Evolutionary conservation across 306 rosid genomes (phyloP), one percentile per base, ranked within the genome.

Genomic region (Elaeagnus macrophylla): DNA sequence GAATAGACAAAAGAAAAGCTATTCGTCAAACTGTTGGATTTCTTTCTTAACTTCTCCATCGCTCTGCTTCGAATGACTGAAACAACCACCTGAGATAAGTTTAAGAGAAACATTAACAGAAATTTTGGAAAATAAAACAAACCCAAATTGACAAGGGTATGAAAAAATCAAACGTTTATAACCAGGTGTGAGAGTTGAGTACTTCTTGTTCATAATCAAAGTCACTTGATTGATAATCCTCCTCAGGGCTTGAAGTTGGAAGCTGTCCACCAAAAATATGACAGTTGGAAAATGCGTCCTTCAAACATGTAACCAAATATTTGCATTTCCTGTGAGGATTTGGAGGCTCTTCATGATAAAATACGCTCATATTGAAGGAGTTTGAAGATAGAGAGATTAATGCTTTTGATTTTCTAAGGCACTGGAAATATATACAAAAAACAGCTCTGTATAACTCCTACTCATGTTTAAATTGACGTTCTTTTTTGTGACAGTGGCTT

Each of bases 181-280:
- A 32, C 56, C 12, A 39, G 37, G 37, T 12, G 39, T 44, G 35
- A 43, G 36, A n/a, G 5, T 48, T 44, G 19, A 25, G 15, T 74
- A 91, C 94, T 65, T 86, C 78, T 39, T 83, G 83, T 67, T 82
- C 88, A 47, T 90, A 86, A 12, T 80, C 85, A 47, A 79, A 70
- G 71, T 90, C 91, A 19, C 73, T 68, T 41, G 77, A 54, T 5
- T 64, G 56, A 56, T n/a, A 57, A 17, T 80, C 87, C 37, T 80
- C 95, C 13, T 82, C 91, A 5, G 66, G 67, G 65, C 60, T 73
- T 13, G 79, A 39, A 60, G 65, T 54, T 8, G 81, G 60, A 51
- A 75, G 68, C 59, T 38, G 49, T 35, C 72, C 61, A 9, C 70
- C 48, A 15, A 69, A 77, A 65, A 40, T 60, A 60, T 76, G 83